Conservation (phyloP, 306 rosid genomes). For the Pueraria montana region DNA sequence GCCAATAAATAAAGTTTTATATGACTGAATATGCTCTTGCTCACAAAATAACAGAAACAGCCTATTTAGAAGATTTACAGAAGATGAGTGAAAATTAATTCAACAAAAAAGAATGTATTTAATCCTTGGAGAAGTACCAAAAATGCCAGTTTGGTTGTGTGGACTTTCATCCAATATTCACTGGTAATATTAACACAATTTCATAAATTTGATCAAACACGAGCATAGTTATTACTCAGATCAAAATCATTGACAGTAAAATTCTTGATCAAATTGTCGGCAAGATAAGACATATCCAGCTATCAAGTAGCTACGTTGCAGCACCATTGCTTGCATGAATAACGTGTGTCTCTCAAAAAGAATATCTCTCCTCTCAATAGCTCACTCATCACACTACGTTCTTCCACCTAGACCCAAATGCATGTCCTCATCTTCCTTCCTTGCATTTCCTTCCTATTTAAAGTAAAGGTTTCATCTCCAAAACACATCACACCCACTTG, state of each 20-base stretch:
- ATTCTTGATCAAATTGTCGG: conserved; percentile 51
- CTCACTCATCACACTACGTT: conserved; percentile 53
- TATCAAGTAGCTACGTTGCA: conserved; percentile 58
- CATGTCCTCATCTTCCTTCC: conserved; percentile 50
- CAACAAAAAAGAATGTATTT: conserved; percentile 33
- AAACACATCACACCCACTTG: conserved; percentile 41
- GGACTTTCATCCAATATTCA: conserved; percentile 35
- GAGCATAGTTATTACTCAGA: conserved; percentile 39
- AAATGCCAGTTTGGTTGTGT: conserved; percentile 47
- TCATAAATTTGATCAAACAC: conserved; percentile 34
- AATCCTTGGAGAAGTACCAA: conserved; percentile 46
- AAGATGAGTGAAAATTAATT: conserved; percentile 8
- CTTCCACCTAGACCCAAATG: conserved; percentile 51
- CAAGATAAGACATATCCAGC: conserved; percentile 56
- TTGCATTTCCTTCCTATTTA: conserved; percentile 50
- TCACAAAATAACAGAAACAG: conserved; percentile 23
- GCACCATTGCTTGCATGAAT: conserved; percentile 53
- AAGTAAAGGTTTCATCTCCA: conserved; percentile 43
- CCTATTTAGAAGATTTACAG: conserved; percentile 28
- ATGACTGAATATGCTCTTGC: conserved; percentile 23
- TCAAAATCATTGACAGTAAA: conserved; percentile 42
- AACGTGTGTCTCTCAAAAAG: conserved; percentile 51
- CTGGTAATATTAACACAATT: conserved; percentile 26
- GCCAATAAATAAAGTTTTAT: conserved; percentile 1
- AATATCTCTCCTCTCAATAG: conserved; percentile 40